phyloP scores from a whole-genome alignment of 1,284 basidiomycete species.

The Anthracocystis panici-leucophaei region DNA sequence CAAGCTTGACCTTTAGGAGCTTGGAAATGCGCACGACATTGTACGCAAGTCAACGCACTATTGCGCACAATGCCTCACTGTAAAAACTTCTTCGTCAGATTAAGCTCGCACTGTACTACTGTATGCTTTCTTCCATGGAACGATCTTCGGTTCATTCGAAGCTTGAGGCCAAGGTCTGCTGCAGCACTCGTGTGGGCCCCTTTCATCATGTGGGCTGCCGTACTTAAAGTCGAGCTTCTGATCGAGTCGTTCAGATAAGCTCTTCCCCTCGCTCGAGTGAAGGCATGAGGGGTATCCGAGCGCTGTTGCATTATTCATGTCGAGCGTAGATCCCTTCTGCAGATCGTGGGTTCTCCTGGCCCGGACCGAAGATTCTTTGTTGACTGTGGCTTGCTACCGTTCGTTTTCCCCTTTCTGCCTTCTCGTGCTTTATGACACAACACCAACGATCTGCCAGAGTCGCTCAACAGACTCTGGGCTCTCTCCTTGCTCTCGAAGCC shows the following conservation, averaged over 20 bases:
- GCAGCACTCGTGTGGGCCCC: not conserved
- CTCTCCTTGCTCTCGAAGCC: too few relatives aligned
- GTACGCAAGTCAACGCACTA: not conserved
- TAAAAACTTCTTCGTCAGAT: too few relatives aligned
- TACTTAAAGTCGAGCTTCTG: not conserved
- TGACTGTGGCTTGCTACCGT: not conserved
- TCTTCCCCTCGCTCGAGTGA: too few relatives aligned
- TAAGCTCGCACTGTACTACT: not conserved
- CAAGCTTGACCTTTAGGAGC: too few relatives aligned
- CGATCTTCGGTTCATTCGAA: not conserved
- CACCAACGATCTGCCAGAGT: not conserved
- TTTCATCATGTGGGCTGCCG: slow-evolving; percentile 1
- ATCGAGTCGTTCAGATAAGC: too few relatives aligned
- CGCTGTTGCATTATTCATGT: not conserved
- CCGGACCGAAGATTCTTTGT: slow-evolving; percentile 4
- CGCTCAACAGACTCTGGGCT: too few relatives aligned
- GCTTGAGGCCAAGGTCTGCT: not conserved
- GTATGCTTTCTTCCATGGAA: not conserved
- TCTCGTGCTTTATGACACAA: not conserved
- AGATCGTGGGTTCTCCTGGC: not conserved
- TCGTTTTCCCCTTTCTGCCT: not conserved
- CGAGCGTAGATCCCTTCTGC: slow-evolving; percentile 7
- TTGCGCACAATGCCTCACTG: too few relatives aligned
- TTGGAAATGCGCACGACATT: too few relatives aligned
- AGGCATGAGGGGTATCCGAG: too few relatives aligned